These are phyloP conservation scores for Lathyrus aphaca DNA, from an alignment of 306 rosid genomes.

Conservation along the genomic window DNA sequence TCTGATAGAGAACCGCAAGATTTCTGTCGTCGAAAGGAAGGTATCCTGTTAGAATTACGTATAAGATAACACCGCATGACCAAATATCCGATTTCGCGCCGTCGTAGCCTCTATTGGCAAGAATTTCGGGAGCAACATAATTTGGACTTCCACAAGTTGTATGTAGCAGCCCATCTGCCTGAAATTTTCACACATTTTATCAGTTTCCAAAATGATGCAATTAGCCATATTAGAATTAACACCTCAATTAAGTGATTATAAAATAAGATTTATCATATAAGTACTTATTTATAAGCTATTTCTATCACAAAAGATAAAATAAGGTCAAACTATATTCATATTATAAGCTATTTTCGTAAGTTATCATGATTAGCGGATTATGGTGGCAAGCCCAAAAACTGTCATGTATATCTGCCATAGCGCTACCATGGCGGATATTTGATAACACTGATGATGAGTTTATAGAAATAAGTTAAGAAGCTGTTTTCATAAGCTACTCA, in stretches of 20 bases:
- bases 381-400: too few relatives aligned
- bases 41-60: slow-evolving; percentile 74
- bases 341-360: not conserved
- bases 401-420: too few relatives aligned
- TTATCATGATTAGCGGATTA: not conserved
- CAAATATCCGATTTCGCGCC: slow-evolving; percentile 91
- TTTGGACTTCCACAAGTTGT: slow-evolving; percentile 98
- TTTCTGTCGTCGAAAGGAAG: slow-evolving; percentile 96
- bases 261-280: not conserved
- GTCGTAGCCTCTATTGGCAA: slow-evolving; percentile 80
- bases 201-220: not conserved
- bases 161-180: slow-evolving; percentile 87
- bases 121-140: slow-evolving; percentile 96
- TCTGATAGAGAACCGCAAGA: slow-evolving; percentile 84
- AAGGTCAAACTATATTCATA: not conserved
- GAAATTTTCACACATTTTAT: slow-evolving; percentile 37
- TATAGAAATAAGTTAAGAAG: not conserved
- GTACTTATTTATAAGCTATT: not conserved
- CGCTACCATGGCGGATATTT: too few relatives aligned
- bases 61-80: slow-evolving; percentile 96
- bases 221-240: not conserved
- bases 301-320: not conserved
- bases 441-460: not conserved
- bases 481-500: not conserved
- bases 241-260: not conserved